Percentiles rank a stretch among this genome's conserved stretches.
Evolutionary conservation across 2,329 filamentous ascomycete genomes (phyloP).

Genomic region (Cryphonectria nitschkei): DNA sequence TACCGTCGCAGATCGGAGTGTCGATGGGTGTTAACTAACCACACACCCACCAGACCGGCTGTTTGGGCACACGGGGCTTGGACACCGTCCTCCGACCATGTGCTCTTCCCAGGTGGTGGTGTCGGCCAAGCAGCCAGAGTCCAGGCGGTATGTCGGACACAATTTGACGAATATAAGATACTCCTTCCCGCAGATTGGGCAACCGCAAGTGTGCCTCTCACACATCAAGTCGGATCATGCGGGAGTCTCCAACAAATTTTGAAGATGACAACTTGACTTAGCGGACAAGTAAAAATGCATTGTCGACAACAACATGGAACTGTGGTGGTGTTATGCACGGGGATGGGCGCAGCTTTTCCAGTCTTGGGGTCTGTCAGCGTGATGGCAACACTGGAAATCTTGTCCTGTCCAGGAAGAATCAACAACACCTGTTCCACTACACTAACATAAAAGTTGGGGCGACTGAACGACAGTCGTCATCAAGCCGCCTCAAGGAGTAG

Average conservation of each 20-base stretch:
- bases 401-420: not conserved
- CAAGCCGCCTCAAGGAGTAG: not conserved
- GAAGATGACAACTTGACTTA: slow-evolving; percentile 15
- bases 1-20: not conserved
- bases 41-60: slow-evolving; percentile 58
- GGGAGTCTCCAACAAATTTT: slow-evolving; percentile 27
- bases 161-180: slow-evolving; percentile 63
- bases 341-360: slow-evolving; percentile 6
- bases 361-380: slow-evolving; percentile 20
- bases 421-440: slow-evolving; percentile 9
- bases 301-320: slow-evolving; percentile 9
- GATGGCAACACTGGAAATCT: slow-evolving; percentile 15
- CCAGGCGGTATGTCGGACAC: slow-evolving; percentile 55
- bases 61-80: slow-evolving; percentile 64
- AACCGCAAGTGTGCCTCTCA: slow-evolving; percentile 59
- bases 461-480: slow-evolving; percentile 16
- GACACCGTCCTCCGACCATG: slow-evolving; percentile 59
- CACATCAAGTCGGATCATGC: slow-evolving; percentile 54
- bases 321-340: slow-evolving; percentile 9
- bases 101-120: slow-evolving; percentile 43
- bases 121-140: slow-evolving; percentile 52
- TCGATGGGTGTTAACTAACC: slow-evolving; percentile 50
- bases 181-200: slow-evolving; percentile 62
- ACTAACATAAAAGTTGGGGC: slow-evolving; percentile 23
- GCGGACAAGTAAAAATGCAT: slow-evolving; percentile 18